Percentiles rank a stretch among this genome's conserved stretches.
These are phyloP conservation scores for Hanseniaspora sp. DNA, from an alignment of 1,139 yeast genomes.

Conservation along the genomic window DNA sequence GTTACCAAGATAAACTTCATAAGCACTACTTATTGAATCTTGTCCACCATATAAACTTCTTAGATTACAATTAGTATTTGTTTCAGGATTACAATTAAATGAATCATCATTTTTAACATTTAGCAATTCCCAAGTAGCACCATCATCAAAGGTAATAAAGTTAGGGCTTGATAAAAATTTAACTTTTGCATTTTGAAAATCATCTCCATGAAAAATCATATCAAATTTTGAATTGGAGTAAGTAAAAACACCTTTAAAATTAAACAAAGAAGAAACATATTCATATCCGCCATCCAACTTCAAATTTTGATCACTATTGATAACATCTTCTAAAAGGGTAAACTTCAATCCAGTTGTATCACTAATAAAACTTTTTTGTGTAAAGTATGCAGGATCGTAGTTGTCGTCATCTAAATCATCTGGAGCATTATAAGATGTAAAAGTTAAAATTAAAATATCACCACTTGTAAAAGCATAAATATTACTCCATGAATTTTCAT, in stretches of 20 bases:
- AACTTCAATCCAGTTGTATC: conserved; percentile 27
- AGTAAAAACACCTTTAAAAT: conserved; percentile 11
- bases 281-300: neutral
- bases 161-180: conserved; percentile 28
- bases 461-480: neutral
- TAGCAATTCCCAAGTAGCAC: conserved; percentile 43
- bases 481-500: neutral
- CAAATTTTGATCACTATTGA: neutral
- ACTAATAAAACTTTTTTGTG: conserved; percentile 21
- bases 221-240: neutral
- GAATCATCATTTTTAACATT: conserved; percentile 32
- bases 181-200: neutral
- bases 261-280: neutral
- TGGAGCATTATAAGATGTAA: neutral
- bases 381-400: neutral
- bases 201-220: neutral
- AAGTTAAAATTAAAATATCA: conserved; percentile 2
- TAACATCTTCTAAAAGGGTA: conserved; percentile 3
- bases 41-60: conserved; percentile 18
- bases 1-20: conserved; percentile 13
- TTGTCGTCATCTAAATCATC: neutral
- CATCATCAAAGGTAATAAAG: conserved; percentile 50
- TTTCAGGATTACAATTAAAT: conserved; percentile 7
- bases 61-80: neutral
- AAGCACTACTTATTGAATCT: conserved; percentile 17